Conservation (phyloP, 2,329 filamentous ascomycete genomes). For the Hirsutella minnesotensis region DNA sequence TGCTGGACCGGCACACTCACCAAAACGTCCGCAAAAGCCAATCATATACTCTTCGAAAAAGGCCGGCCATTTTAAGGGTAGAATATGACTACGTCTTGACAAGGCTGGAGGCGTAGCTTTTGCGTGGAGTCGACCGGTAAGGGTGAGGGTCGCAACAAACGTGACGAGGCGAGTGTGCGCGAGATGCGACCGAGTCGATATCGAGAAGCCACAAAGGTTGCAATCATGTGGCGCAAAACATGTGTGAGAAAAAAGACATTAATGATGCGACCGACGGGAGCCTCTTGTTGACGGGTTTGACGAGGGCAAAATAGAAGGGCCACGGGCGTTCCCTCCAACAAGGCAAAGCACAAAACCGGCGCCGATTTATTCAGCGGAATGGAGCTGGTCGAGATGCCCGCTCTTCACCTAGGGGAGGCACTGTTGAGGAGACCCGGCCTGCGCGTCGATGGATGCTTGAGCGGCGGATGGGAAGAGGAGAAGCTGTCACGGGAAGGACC, state of each 20-base stretch:
- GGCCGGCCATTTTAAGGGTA: slow-evolving; percentile 58
- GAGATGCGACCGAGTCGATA: neutral
- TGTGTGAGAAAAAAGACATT: too few species aligned
- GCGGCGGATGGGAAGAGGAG: neutral
- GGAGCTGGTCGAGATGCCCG: too few species aligned
- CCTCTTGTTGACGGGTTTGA: too few species aligned
- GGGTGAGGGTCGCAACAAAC: neutral
- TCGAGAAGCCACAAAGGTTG: too few species aligned
- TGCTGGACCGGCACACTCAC: slow-evolving; percentile 51
- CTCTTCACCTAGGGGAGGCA: too few species aligned
- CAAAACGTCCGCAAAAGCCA: slow-evolving; percentile 97
- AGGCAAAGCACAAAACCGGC: too few species aligned
- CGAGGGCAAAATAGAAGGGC: too few species aligned
- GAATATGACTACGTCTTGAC: neutral
- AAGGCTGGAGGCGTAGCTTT: neutral
- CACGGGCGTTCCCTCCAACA: too few species aligned
- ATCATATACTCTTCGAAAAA: slow-evolving; percentile 94
- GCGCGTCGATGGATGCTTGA: neutral
- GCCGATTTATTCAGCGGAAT: too few species aligned
- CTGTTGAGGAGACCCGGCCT: too few species aligned
- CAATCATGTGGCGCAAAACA: too few species aligned
- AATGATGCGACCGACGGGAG: too few species aligned
- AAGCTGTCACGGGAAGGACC: slow-evolving; percentile 1
- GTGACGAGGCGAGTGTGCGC: neutral
- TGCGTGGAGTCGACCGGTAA: neutral